Base-by-base conservation (phyloP, 768 basidiomycete species). In the Royoungia palumana region DNA sequence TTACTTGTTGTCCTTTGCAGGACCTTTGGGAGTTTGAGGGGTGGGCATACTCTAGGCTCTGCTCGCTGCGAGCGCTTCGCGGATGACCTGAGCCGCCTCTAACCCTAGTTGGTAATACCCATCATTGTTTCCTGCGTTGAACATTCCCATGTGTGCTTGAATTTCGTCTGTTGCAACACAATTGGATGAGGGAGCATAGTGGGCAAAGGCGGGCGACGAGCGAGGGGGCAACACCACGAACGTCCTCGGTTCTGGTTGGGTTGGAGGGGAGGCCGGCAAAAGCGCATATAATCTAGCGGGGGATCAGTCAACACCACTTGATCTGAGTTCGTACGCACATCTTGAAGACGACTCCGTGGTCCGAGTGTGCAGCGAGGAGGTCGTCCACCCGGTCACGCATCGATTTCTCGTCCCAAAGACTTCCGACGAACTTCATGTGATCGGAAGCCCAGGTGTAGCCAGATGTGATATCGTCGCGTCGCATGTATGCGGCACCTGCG, bases 61-160 rank as follows among this genome's bases (percentile, higher is more conserved):
- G 34, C 35, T 51, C 28, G 17, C 42, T 49, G 67, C 60, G 16
- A 86, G 63, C 0, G 81, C 81, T 46, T 83, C 79, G 46, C 82
- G 74, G 49, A 91, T 78, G 21, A 81, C 57, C 42, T 79, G 74
- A 16, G 81, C 83, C 1, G 81, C 78, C 38, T 77, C 70, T 32
- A 94, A 70, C 1, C 92, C 94, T 7, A 96, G 73, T 57, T 83
- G 82, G 61, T 94, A 94, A 68, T 92, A 96, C 17, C 92, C 92
- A 56, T 94, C 92, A 59, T 96, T 95, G 20, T 81, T 82, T 54
- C 73, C 77, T 6, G 81, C 77, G 49, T 78, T 76, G 68, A 96
- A 97, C 87, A 97, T 95, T 28, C 84, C 84, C 30, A 81, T 89
- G 62, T 97, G 94, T 6, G 90, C 93, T 50, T 85, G 75, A 9